Evolutionary conservation across 2,329 filamentous ascomycete genomes (phyloP).

Genomic region (Colletotrichum noveboracense): DNA sequence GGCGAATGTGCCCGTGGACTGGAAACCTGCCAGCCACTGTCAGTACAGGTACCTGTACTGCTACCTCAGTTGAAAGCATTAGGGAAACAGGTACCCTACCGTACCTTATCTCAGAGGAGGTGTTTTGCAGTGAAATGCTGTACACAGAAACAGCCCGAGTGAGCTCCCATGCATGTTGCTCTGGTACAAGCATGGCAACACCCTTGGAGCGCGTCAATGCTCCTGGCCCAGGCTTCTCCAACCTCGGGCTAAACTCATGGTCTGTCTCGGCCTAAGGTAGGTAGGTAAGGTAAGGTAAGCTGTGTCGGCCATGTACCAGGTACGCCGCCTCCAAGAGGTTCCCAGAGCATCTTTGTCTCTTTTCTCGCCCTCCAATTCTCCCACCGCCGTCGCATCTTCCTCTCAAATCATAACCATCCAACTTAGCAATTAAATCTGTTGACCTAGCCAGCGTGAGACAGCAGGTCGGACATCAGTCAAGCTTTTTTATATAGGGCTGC

Average conservation of each 20-base stretch:
- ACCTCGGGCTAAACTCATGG: constrained; percentile 10
- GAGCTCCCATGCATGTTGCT: neutral
- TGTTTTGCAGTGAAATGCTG: neutral
- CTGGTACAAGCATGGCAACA: neutral
- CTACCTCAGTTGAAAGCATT: neutral
- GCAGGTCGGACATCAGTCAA: neutral
- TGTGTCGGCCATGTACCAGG: neutral
- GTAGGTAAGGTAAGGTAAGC: neutral
- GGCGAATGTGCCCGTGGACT: neutral
- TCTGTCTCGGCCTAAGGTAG: constrained; percentile 13
- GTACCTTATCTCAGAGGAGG: neutral
- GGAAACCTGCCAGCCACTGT: neutral
- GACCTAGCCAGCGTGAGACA: neutral
- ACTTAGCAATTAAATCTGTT: neutral
- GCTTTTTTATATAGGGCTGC: neutral
- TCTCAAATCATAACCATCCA: neutral
- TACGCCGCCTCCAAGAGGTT: neutral
- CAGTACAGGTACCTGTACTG: neutral
- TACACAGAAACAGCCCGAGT: neutral
- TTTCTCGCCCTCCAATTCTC: neutral
- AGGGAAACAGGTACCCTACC: neutral
- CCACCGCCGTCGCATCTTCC: neutral
- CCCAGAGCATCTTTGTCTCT: neutral
- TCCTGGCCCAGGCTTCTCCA: neutral
- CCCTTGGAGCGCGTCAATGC: neutral